These are phyloP conservation scores for Botrytis galanthina DNA, from an alignment of 2,329 filamentous ascomycete genomes.

Conservation along the genomic window DNA sequence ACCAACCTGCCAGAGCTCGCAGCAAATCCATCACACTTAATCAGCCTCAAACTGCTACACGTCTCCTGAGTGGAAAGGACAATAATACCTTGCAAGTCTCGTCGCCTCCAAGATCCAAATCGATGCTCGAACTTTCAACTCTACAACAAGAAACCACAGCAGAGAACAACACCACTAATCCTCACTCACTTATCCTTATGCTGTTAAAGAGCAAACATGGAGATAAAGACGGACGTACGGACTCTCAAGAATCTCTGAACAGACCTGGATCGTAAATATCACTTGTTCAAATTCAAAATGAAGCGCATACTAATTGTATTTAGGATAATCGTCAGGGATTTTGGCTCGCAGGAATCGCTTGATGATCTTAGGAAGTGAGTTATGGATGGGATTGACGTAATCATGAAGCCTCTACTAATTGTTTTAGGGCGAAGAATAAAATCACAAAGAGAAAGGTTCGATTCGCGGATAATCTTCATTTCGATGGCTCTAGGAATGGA, in stretches of 20 bases:
- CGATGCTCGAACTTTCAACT: neutral
- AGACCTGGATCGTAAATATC: neutral
- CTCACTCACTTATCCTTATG: neutral
- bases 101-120: neutral
- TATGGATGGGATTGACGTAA: no score
- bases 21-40: neutral
- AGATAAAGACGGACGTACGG: neutral
- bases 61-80: rapidly evolving
- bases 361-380: neutral
- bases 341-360: neutral
- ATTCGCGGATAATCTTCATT: neutral
- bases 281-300: rapidly evolving
- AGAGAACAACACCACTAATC: rapidly evolving
- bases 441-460: neutral
- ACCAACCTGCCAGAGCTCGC: neutral
- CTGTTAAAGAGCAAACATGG: neutral
- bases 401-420: neutral
- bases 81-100: neutral
- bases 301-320: rapidly evolving
- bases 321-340: neutral
- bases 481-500: neutral
- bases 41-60: neutral
- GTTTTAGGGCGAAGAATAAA: neutral
- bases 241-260: neutral
- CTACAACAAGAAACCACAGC: neutral